Evolutionary conservation across 2,329 filamentous ascomycete species (phyloP).

Genomic region (Coniella vitis): DNA sequence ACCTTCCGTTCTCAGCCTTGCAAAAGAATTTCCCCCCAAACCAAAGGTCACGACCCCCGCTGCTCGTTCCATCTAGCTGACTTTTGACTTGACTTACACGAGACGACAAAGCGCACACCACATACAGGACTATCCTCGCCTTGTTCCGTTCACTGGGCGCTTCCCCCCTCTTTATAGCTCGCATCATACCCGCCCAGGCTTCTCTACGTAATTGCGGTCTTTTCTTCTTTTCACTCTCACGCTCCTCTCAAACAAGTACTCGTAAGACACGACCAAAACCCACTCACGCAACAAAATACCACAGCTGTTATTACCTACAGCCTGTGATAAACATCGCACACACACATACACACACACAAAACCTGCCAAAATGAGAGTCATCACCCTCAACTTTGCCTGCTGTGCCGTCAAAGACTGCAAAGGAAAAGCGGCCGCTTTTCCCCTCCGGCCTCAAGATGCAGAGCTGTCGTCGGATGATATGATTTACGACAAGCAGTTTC

Average conservation of each 20-base stretch:
- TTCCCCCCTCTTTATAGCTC: too few species aligned
- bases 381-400: slow-evolving; percentile 93
- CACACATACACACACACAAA: too few species aligned
- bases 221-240: too few species aligned
- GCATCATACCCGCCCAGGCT: too few species aligned
- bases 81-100: background rate
- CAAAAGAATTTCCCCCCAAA: slow-evolving; percentile 1
- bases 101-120: too few species aligned
- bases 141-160: too few species aligned
- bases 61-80: too few species aligned
- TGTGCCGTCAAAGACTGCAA: slow-evolving; percentile 97
- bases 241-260: too few species aligned
- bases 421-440: slow-evolving; percentile 69
- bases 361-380: slow-evolving; percentile 81
- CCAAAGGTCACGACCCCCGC: background rate
- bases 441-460: slow-evolving; percentile 85
- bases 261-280: slow-evolving; percentile 3
- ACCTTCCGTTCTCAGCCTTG: background rate
- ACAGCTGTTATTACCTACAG: too few species aligned
- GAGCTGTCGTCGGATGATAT: slow-evolving; percentile 81
- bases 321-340: too few species aligned
- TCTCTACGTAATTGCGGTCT: too few species aligned
- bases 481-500: slow-evolving; percentile 71
- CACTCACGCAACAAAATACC: slow-evolving; percentile 2
- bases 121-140: too few species aligned